Base-by-base conservation (phyloP, 306 rosid species). In the Aeschynomene evenia region DNA sequence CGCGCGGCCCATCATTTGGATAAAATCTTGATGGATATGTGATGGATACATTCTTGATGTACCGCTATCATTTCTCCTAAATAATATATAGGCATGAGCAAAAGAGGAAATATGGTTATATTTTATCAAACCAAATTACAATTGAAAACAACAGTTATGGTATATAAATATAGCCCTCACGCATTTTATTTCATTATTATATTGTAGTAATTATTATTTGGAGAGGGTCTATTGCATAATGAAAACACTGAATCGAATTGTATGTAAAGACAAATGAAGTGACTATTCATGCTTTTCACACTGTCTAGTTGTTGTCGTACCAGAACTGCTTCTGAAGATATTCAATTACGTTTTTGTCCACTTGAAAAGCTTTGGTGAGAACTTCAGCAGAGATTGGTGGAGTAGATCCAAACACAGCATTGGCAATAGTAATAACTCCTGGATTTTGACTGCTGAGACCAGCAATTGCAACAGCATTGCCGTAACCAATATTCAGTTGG, bases 341-440 rank as follows among this genome's bases (percentile, higher is more conserved):
- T 4, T 59, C 16, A 4, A 72, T 43, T 7, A 28, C 16, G 2
- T 21, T 66, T 13, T 46, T 56, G 31, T 71, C 70, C 37, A 33
- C 37, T 5, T 33, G 37, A 5, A 33, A 33, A 33, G 78, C 74
- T 71, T 53, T 66, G 43, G 79, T 58, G 1, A 72, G 75, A 5
- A 73, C 75, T 4, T 79, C 79, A 0, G 60, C 20, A 48, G 50
- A n/a, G 11, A 61, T 72, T 12, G 51, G 53, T 9, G 82, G 82
- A 1, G 29, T 11, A 0, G 82, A 58, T 39, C 74, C 78, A 24
- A 78, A 78, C 6, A 79, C 31, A 51, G 57, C 57, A 20, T 51
- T 20, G 3, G 57, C 57, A 13, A 62, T 7, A 0, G 68, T 62
- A 16, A 37, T 14, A 1, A 59, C 65, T 9, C 65, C 65, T 16